Conservation (phyloP, 2,329 filamentous ascomycete species). For the Huntiella decipiens region DNA sequence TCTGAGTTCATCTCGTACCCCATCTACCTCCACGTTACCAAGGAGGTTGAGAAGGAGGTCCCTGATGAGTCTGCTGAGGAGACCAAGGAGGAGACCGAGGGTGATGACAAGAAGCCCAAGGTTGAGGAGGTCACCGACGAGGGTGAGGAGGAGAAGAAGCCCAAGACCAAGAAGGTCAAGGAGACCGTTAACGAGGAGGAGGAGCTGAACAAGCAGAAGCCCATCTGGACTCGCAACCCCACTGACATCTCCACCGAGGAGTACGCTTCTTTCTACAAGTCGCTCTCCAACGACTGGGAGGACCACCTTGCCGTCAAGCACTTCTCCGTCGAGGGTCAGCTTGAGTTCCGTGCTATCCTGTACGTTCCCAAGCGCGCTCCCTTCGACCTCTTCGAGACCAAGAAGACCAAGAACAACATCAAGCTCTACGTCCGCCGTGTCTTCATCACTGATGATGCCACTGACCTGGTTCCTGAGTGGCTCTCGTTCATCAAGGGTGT, state of each 20-base stretch:
- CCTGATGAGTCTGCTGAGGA: conserved; percentile 81
- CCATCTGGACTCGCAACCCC: conserved; percentile 98
- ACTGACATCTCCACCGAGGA: conserved; percentile 89
- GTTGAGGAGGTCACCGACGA: conserved; percentile 89
- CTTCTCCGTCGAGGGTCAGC: conserved; percentile 99
- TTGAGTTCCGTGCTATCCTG: conserved; percentile 98
- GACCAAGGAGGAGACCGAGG: conserved; percentile 34
- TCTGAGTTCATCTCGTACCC: conserved; percentile 99
- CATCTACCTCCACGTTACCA: conserved; percentile 98
- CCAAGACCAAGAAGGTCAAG: conserved; percentile 99
- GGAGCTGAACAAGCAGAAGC: conserved; percentile 99
- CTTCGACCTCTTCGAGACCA: conserved; percentile 99
- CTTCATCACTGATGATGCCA: conserved; percentile 99
- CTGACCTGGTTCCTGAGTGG: conserved; percentile 98
- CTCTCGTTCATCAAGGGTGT: conserved; percentile 99
- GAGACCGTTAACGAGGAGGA: conserved; percentile 97
- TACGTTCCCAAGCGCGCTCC: conserved; percentile 99
- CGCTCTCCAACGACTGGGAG: conserved; percentile 99
- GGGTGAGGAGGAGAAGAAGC: conserved; percentile 71
- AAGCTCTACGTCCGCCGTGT: conserved; percentile 99
- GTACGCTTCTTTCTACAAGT: conserved; percentile 99
- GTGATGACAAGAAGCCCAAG: conserved; percentile 83
- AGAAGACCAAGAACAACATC: conserved; percentile 99
- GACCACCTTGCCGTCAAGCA: conserved; percentile 99
- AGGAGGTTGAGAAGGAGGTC: conserved; percentile 98